These are phyloP conservation scores for Myxozyma kluyveri DNA, from an alignment of 805 yeast species.

Conservation along the genomic window DNA sequence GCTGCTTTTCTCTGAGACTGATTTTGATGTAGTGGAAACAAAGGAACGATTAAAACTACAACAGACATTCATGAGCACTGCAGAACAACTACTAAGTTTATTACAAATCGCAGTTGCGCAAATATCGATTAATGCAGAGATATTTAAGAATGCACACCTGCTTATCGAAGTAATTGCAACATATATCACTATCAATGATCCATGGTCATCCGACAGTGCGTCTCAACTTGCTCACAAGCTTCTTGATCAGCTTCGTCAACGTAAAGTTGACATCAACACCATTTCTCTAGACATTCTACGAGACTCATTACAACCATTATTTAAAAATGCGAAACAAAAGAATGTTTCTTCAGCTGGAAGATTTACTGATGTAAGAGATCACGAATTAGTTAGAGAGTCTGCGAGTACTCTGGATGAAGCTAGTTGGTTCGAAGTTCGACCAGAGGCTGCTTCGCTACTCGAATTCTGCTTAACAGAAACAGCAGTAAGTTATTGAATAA, in stretches of 20 bases:
- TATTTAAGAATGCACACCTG: not conserved
- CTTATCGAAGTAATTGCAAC: constrained; percentile 10
- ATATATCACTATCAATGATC: constrained; percentile 5
- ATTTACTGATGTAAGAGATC: constrained; percentile 4
- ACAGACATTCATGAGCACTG: constrained; percentile 5
- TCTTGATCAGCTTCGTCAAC: not conserved
- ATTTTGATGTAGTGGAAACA: constrained; percentile 9
- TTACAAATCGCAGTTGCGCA: constrained; percentile 4
- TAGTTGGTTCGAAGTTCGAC: constrained; percentile 13
- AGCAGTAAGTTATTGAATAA: constrained; percentile 1
- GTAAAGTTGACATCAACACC: not conserved
- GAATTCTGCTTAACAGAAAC: constrained; percentile 4
- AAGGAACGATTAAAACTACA: constrained; percentile 19
- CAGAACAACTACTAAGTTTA: constrained; percentile 8
- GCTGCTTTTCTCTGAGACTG: not conserved
- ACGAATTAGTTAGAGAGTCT: constrained; percentile 7
- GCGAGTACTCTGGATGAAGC: constrained; percentile 4
- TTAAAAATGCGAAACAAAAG: constrained; percentile 8
- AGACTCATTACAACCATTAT: constrained; percentile 12
- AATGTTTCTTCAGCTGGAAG: constrained; percentile 15
- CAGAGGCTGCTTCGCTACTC: constrained; percentile 23
- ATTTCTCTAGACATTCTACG: constrained; percentile 4
- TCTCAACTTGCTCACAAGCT: not conserved
- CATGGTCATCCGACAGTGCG: constrained; percentile 9
- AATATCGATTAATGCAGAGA: not conserved